Conservation (phyloP, 2,329 filamentous ascomycete species). For the Bipolaris oryzae region DNA sequence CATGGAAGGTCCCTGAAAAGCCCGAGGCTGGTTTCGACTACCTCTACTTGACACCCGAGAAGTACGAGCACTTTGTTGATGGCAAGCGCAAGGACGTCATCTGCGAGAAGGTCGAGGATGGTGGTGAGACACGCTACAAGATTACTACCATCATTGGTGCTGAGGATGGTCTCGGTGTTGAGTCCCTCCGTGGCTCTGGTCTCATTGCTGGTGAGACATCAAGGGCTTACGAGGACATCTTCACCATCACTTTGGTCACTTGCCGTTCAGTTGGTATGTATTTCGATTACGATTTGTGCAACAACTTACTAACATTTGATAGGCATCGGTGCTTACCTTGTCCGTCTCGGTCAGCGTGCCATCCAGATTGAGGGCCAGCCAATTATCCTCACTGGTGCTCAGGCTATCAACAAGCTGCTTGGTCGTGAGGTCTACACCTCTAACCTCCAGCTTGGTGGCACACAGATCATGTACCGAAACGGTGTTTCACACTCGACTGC, state of each 20-base stretch:
- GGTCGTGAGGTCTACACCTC: constrained; percentile 99
- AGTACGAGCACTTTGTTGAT: constrained; percentile 85
- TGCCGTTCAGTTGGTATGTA: constrained; percentile 88
- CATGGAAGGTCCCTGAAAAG: constrained; percentile 84
- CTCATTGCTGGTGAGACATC: constrained; percentile 97
- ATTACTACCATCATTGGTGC: constrained; percentile 92
- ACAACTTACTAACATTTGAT: constrained; percentile 42
- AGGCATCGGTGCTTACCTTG: constrained; percentile 97
- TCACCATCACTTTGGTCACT: constrained; percentile 96
- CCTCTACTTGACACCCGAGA: constrained; percentile 86
- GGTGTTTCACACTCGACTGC: constrained; percentile 99
- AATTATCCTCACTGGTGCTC: constrained; percentile 96
- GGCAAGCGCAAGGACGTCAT: constrained; percentile 76
- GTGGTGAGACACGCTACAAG: constrained; percentile 89
- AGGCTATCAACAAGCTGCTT: constrained; percentile 96
- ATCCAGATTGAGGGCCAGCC: constrained; percentile 99
- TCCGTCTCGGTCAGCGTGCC: constrained; percentile 96
- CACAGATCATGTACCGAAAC: constrained; percentile 99
- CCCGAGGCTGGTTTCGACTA: constrained; percentile 95
- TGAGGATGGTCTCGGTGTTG: constrained; percentile 95
- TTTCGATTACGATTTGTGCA: not conserved
- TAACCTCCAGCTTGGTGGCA: constrained; percentile 97
- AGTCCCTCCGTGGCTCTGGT: constrained; percentile 95
- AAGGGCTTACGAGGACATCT: constrained; percentile 97
- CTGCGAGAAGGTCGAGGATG: constrained; percentile 83